These are phyloP conservation scores for Musa schizocarpa DNA, from an alignment of 176 grass and related monocot genomes.

Conservation along the genomic window DNA sequence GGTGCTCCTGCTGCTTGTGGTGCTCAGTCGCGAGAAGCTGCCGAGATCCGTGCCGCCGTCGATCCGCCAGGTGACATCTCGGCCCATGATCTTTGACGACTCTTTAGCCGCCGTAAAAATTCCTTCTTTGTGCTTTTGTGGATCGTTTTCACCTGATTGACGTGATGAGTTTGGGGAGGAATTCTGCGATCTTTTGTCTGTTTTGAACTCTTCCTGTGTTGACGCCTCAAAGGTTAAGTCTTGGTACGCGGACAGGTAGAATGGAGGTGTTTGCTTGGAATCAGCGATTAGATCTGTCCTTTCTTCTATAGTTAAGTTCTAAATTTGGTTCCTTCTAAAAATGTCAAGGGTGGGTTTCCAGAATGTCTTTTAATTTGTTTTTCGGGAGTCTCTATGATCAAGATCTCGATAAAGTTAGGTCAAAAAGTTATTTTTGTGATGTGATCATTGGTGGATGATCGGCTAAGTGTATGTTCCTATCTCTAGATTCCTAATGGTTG, in stretches of 20 bases:
- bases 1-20: conserved; percentile 4
- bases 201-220: neutral
- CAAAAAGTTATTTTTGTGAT: neutral
- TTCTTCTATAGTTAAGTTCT: too few relatives aligned
- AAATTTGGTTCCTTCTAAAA: too few relatives aligned
- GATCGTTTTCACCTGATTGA: neutral
- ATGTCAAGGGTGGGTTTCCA: too few relatives aligned
- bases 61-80: conserved; percentile 10
- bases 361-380: too few relatives aligned
- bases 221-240: neutral
- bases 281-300: neutral
- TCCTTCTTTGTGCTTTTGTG: neutral
- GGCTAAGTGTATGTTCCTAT: neutral
- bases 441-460: neutral
- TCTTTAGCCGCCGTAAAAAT: neutral
- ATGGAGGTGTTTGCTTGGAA: neutral
- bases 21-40: conserved; percentile 22
- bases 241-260: neutral
- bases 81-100: neutral
- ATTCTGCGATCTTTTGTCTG: neutral
- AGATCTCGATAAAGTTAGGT: too few relatives aligned
- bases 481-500: neutral
- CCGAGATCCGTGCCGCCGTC: conserved; percentile 4
- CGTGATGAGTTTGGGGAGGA: neutral
- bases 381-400: too few relatives aligned